Evolutionary conservation across 345 rosid species (phyloP).

Genomic region (Toxicodendron radicans): DNA sequence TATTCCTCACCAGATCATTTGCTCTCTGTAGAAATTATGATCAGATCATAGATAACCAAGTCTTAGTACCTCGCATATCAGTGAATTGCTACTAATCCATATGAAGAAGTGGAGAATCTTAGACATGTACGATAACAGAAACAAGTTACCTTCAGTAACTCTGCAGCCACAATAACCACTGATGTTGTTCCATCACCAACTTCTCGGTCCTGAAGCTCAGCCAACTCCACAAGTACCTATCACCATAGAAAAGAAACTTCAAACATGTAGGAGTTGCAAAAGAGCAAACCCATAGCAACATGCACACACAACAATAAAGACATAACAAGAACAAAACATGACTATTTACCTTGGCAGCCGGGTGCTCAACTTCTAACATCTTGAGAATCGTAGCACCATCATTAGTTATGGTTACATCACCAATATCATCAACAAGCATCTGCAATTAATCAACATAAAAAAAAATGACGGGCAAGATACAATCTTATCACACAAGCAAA

Average conservation of each 20-base stretch:
- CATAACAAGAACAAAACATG: background rate
- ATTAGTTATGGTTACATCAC: conserved; percentile 92
- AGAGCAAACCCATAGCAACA: background rate
- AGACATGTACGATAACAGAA: background rate
- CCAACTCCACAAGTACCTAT: conserved; percentile 94
- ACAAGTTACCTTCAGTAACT: conserved; percentile 63
- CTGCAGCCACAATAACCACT: conserved; percentile 93
- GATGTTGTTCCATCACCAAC: conserved; percentile 98
- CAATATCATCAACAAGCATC: conserved; percentile 98
- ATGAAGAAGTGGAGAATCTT: background rate
- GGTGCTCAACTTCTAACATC: conserved; percentile 96
- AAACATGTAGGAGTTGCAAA: background rate
- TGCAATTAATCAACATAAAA: conserved; percentile 24
- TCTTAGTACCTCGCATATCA: background rate
- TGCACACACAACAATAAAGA: background rate
- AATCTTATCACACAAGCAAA: background rate
- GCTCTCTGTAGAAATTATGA: conserved; percentile 61
- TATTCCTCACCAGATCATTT: conserved; percentile 93
- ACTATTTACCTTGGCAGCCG: conserved; percentile 82
- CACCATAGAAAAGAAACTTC: conserved; percentile 15
- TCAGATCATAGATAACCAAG: conserved; percentile 14
- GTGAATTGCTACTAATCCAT: background rate
- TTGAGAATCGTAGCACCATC: conserved; percentile 96
- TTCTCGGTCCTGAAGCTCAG: conserved; percentile 97
- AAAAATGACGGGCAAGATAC: background rate